These are phyloP conservation scores for Amanita subjunquillea DNA, from an alignment of 768 basidiomycete species.

Conservation along the genomic window DNA sequence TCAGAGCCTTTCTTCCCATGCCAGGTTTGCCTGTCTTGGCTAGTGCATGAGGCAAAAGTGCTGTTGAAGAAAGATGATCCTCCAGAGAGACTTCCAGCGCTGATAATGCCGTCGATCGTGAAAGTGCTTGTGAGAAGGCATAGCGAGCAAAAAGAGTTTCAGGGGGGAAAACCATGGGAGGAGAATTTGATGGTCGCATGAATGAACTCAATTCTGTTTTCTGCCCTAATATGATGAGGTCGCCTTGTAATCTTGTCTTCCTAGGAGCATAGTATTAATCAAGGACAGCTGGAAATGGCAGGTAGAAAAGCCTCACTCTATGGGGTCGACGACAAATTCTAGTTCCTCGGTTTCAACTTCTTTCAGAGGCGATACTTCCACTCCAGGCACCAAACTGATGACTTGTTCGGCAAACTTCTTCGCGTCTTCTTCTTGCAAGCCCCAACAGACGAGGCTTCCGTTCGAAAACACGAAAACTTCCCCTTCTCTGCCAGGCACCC, in stretches of 20 bases:
- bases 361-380: slow-evolving; percentile 53
- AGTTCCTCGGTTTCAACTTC: slow-evolving; percentile 83
- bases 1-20: slow-evolving; percentile 69
- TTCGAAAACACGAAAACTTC: slow-evolving; percentile 87
- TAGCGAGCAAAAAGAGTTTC: slow-evolving; percentile 81
- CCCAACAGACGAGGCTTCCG: slow-evolving; percentile 89
- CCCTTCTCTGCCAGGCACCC: slow-evolving; percentile 44
- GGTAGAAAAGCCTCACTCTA: slow-evolving; percentile 52
- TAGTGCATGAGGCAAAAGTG: slow-evolving; percentile 65
- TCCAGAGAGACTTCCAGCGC: slow-evolving; percentile 82
- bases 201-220: slow-evolving; percentile 47
- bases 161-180: slow-evolving; percentile 47
- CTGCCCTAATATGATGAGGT: slow-evolving; percentile 81
- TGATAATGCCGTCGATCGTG: slow-evolving; percentile 80
- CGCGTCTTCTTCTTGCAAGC: slow-evolving; percentile 68
- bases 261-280: slow-evolving; percentile 25
- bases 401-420: slow-evolving; percentile 55
- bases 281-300: slow-evolving; percentile 8
- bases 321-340: slow-evolving; percentile 87
- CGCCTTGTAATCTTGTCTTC: slow-evolving; percentile 81
- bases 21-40: slow-evolving; percentile 78
- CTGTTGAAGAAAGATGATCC: slow-evolving; percentile 74
- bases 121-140: slow-evolving; percentile 84
- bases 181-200: slow-evolving; percentile 32
- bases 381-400: slow-evolving; percentile 37